Conservation (phyloP, 1,284 basidiomycete genomes). For the Ustilago xerochloae region DNA sequence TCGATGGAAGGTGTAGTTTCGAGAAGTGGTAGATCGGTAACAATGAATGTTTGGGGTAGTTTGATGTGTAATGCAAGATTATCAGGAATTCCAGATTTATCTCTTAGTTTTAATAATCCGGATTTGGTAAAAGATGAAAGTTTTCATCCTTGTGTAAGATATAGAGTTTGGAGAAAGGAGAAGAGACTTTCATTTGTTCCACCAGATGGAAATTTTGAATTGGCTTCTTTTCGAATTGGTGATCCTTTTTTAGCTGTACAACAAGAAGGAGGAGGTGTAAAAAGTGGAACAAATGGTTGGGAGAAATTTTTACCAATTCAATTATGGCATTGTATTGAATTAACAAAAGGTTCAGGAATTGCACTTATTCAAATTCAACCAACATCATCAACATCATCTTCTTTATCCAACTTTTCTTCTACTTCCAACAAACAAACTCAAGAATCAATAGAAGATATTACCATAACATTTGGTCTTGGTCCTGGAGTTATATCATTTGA, state of each 20-base stretch:
- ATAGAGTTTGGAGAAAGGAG: slow-evolving; percentile 76
- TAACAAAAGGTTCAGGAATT: slow-evolving; percentile 20
- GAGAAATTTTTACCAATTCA: slow-evolving; percentile 14
- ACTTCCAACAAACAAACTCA: neutral
- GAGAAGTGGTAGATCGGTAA: slow-evolving; percentile 70
- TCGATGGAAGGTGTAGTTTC: slow-evolving; percentile 47
- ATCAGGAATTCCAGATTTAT: slow-evolving; percentile 68
- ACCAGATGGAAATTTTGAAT: slow-evolving; percentile 58
- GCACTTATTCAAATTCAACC: slow-evolving; percentile 27
- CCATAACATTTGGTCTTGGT: slow-evolving; percentile 52
- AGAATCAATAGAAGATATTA: slow-evolving; percentile 44
- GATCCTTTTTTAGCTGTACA: slow-evolving; percentile 63
- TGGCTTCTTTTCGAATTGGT: slow-evolving; percentile 61
- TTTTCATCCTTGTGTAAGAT: slow-evolving; percentile 88
- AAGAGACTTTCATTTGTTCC: slow-evolving; percentile 54
- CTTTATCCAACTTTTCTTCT: slow-evolving; percentile 8
- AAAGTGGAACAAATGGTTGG: slow-evolving; percentile 37
- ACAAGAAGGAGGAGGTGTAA: neutral
- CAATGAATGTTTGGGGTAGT: slow-evolving; percentile 45
- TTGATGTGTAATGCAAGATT: slow-evolving; percentile 55
- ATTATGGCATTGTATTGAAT: slow-evolving; percentile 20
- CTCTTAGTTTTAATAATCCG: slow-evolving; percentile 67
- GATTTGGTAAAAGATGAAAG: slow-evolving; percentile 80
- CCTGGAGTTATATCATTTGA: slow-evolving; percentile 53
- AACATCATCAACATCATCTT: neutral